Evolutionary conservation across 176 grass and related monocot species (phyloP).

Genomic region (Thinopyrum elongatum): DNA sequence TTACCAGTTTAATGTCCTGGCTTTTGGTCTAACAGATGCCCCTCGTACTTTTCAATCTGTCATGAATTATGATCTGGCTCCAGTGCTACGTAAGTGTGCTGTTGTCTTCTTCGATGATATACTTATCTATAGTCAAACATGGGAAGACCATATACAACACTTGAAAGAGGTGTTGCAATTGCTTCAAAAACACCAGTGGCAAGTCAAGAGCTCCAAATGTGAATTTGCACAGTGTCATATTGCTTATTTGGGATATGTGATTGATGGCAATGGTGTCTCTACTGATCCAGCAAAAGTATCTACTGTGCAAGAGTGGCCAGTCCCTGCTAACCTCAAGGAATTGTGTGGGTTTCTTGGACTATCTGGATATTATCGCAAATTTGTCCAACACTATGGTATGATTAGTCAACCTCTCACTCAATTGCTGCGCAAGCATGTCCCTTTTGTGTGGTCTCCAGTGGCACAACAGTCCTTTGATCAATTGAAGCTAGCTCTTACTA

Average conservation of each 20-base stretch:
- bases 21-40: too few species aligned
- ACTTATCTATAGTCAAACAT: background rate
- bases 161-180: too few species aligned
- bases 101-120: conserved; percentile 10
- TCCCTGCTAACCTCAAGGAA: too few species aligned
- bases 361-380: too few species aligned
- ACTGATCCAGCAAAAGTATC: background rate
- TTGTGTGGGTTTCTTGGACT: too few species aligned
- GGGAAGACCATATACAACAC: background rate
- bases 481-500: too few species aligned
- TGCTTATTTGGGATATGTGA: background rate
- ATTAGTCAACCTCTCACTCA: too few species aligned
- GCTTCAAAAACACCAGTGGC: background rate
- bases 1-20: too few species aligned
- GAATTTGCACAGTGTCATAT: background rate
- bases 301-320: too few species aligned
- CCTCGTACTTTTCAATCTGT: too few species aligned
- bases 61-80: too few species aligned
- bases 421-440: background rate
- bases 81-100: background rate
- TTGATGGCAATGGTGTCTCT: background rate
- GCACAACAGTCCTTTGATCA: background rate
- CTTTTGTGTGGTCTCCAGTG: background rate
- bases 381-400: too few species aligned
- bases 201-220: background rate